phyloP scores from a whole-genome alignment of 2,329 filamentous ascomycete genomes.

The Zymoseptoria tritici region DNA sequence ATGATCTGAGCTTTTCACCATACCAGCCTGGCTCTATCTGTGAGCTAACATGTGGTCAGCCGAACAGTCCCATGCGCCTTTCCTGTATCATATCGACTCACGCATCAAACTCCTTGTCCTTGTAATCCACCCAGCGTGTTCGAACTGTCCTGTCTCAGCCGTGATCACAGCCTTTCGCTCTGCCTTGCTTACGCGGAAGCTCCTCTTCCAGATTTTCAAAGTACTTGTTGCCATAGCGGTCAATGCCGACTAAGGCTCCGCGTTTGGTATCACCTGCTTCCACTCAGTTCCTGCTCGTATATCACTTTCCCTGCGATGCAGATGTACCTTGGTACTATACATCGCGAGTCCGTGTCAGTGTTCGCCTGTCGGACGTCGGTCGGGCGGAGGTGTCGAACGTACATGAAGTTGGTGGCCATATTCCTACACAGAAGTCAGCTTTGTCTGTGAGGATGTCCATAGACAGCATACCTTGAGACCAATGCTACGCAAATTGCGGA shows the following conservation, averaged over 20 bases:
- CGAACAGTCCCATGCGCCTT: not conserved
- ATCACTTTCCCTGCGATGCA: slow-evolving; percentile 2
- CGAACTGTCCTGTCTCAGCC: slow-evolving; percentile 53
- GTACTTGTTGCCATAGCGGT: slow-evolving; percentile 95
- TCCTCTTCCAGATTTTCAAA: slow-evolving; percentile 89
- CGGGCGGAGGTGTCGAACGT: slow-evolving; percentile 38
- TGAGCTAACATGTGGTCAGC: slow-evolving; percentile 47
- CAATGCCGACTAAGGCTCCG: slow-evolving; percentile 73
- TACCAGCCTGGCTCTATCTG: slow-evolving; percentile 90
- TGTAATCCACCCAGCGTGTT: slow-evolving; percentile 97
- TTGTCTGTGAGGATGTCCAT: not conserved
- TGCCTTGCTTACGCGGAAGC: slow-evolving; percentile 63
- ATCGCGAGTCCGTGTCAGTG: slow-evolving; percentile 11
- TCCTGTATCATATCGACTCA: slow-evolving; percentile 36
- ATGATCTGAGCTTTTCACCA: not conserved
- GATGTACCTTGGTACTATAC: slow-evolving; percentile 31
- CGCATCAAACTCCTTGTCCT: slow-evolving; percentile 74
- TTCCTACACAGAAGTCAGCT: slow-evolving; percentile 53
- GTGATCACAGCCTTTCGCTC: slow-evolving; percentile 1
- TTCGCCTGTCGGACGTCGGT: slow-evolving; percentile 2
- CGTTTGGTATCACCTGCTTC: slow-evolving; percentile 85
- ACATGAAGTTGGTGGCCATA: slow-evolving; percentile 89
- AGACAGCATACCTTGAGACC: slow-evolving; percentile 65
- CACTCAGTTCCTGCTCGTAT: slow-evolving; percentile 24
- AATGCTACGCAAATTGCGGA: slow-evolving; percentile 78